Evolutionary conservation across 805 yeast species (phyloP).

Genomic region (Candida oleophila): DNA sequence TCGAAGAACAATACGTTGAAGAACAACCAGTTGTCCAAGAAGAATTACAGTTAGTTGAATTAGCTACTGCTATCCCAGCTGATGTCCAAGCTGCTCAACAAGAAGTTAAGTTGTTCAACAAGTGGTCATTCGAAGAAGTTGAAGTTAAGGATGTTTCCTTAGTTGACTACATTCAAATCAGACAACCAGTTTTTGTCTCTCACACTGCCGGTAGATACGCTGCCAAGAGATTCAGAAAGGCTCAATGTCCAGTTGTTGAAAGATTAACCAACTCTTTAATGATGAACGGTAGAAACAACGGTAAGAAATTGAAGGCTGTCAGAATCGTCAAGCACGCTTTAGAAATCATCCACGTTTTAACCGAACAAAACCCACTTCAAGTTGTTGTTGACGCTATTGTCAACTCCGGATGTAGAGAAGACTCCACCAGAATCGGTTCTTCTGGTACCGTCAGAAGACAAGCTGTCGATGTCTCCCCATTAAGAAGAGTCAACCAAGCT

Average conservation of each 20-base stretch:
- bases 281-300: slow-evolving; percentile 99
- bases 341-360: slow-evolving; percentile 94
- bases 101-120: slow-evolving; percentile 98
- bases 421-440: slow-evolving; percentile 99
- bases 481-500: slow-evolving; percentile 99
- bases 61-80: slow-evolving; percentile 96
- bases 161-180: slow-evolving; percentile 97
- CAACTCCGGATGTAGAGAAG: slow-evolving; percentile 99
- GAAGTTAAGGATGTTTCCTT: slow-evolving; percentile 97
- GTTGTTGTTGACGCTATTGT: slow-evolving; percentile 98
- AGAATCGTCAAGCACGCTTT: slow-evolving; percentile 99
- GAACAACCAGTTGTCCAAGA: slow-evolving; percentile 81
- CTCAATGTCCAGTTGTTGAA: slow-evolving; percentile 99
- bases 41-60: slow-evolving; percentile 75
- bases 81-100: slow-evolving; percentile 94
- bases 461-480: slow-evolving; percentile 99
- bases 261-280: slow-evolving; percentile 99
- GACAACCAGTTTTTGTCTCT: slow-evolving; percentile 95
- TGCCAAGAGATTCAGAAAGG: slow-evolving; percentile 99
- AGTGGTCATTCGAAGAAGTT: slow-evolving; percentile 98
- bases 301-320: slow-evolving; percentile 99
- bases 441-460: slow-evolving; percentile 99
- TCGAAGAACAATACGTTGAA: slow-evolving; percentile 59
- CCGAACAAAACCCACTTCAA: slow-evolving; percentile 99
- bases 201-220: slow-evolving; percentile 99